These are phyloP conservation scores for Fraxinus xanthoxyloides DNA, from an alignment of 305 asterid genomes.

Conservation along the genomic window DNA sequence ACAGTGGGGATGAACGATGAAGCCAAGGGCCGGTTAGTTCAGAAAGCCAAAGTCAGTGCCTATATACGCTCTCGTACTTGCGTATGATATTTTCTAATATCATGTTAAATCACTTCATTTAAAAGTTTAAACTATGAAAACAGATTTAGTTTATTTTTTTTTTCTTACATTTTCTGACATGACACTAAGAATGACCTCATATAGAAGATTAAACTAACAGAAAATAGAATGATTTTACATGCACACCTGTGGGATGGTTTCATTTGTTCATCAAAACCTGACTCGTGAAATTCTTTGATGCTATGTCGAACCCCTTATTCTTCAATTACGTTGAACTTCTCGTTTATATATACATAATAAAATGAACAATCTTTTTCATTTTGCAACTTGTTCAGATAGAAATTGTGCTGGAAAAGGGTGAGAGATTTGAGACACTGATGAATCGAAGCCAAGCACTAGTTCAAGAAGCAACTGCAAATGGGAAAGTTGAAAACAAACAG, in stretches of 20 bases:
- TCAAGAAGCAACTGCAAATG: slow-evolving; percentile 31
- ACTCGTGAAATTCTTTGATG: background rate
- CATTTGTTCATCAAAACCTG: background rate
- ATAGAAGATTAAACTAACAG: background rate
- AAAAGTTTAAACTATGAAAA: background rate
- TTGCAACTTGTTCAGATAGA: slow-evolving; percentile 43
- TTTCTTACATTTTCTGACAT: background rate
- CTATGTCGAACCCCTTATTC: background rate
- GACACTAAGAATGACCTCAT: background rate
- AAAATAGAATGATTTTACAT: background rate
- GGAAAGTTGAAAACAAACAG: slow-evolving; percentile 11
- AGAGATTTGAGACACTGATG: slow-evolving; percentile 63
- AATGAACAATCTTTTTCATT: background rate
- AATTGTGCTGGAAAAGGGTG: slow-evolving; percentile 72
- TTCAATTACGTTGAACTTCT: background rate
- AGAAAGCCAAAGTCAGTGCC: slow-evolving; percentile 71
- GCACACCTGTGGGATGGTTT: background rate
- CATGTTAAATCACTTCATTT: background rate
- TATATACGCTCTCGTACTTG: background rate
- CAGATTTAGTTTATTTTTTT: background rate
- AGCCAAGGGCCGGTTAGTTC: slow-evolving; percentile 64
- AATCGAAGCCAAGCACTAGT: slow-evolving; percentile 32
- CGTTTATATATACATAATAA: background rate
- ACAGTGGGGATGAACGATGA: slow-evolving; percentile 82
- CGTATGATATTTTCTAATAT: background rate